Evolutionary conservation across 2,329 filamentous ascomycete genomes (phyloP).

Genomic region (Aspergillus fijiensis): DNA sequence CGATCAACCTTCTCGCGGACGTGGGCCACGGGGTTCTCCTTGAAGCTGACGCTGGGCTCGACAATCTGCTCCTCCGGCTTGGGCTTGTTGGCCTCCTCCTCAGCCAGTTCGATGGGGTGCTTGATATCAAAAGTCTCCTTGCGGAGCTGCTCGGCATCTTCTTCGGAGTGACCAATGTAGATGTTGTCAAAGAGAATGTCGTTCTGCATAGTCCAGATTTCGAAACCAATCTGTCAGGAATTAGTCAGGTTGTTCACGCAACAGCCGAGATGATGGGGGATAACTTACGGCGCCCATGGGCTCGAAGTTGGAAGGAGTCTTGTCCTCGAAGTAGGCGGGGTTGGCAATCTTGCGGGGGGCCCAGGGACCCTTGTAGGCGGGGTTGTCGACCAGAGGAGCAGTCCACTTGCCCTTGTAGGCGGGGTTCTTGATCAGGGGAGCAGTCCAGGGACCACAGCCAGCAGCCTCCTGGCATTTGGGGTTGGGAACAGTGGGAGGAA

Average conservation of each 20-base stretch:
- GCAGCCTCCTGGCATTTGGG: constrained; percentile 91
- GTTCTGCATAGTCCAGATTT: constrained; percentile 99
- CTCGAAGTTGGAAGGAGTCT: constrained; percentile 93
- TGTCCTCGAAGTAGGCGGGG: constrained; percentile 95
- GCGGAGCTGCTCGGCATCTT: constrained; percentile 86
- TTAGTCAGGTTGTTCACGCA: constrained; percentile 5
- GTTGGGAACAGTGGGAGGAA: constrained; percentile 86
- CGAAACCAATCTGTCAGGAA: constrained; percentile 76
- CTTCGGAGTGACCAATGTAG: constrained; percentile 96
- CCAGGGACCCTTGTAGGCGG: constrained; percentile 96
- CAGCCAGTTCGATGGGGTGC: constrained; percentile 74
- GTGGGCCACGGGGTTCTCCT: constrained; percentile 83
- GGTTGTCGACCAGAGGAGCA: constrained; percentile 92
- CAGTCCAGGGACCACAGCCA: constrained; percentile 90
- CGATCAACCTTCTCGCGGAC: constrained; percentile 90
- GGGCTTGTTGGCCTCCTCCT: constrained; percentile 77
- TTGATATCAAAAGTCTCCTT: constrained; percentile 89
- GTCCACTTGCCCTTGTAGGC: constrained; percentile 99
- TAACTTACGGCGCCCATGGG: constrained; percentile 89
- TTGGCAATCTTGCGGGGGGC: constrained; percentile 94
- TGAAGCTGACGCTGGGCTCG: constrained; percentile 73
- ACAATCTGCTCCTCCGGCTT: constrained; percentile 72
- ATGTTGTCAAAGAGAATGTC: constrained; percentile 99
- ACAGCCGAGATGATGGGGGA: not conserved
- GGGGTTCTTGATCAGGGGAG: constrained; percentile 91